phyloP scores from a whole-genome alignment of 2,329 filamentous ascomycete species.

The Sarocladiaceae sp. region DNA sequence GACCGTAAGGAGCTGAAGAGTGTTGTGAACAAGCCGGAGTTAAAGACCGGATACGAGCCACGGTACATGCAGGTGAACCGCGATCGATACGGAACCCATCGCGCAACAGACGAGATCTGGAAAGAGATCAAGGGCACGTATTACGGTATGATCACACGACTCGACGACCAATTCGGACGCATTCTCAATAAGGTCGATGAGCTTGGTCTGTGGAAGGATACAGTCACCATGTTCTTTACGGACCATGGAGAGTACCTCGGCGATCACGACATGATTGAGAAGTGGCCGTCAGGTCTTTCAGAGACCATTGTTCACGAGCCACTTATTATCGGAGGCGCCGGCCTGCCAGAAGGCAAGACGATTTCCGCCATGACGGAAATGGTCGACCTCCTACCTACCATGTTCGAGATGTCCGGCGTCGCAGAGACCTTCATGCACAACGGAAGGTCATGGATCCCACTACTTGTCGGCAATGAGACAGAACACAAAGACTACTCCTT shows the following conservation, averaged over 20 bases:
- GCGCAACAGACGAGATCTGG: slow-evolving; percentile 38
- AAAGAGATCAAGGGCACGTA: slow-evolving; percentile 39
- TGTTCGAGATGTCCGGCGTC: slow-evolving; percentile 33
- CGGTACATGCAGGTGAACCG: slow-evolving; percentile 36
- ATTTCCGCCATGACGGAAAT: slow-evolving; percentile 35
- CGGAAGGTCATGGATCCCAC: slow-evolving; percentile 25
- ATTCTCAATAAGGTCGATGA: slow-evolving; percentile 30
- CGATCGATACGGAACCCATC: slow-evolving; percentile 30
- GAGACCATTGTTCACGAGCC: slow-evolving; percentile 38
- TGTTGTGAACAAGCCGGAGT: slow-evolving; percentile 10
- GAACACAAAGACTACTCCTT: slow-evolving; percentile 36
- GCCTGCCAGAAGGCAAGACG: slow-evolving; percentile 31
- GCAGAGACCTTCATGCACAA: slow-evolving; percentile 36
- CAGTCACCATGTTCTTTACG: slow-evolving; percentile 39
- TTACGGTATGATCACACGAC: slow-evolving; percentile 41
- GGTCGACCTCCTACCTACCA: slow-evolving; percentile 40
- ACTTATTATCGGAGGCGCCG: slow-evolving; percentile 37
- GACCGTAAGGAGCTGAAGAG: slow-evolving; percentile 27
- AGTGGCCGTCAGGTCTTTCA: slow-evolving; percentile 41
- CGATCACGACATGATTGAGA: slow-evolving; percentile 43
- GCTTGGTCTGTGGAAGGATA: slow-evolving; percentile 30
- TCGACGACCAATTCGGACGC: slow-evolving; percentile 41
- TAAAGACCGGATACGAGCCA: slow-evolving; percentile 37
- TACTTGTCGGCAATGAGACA: slow-evolving; percentile 16
- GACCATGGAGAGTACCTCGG: slow-evolving; percentile 44